A percentile compares a stretch with the other conserved stretches of the same genome.
phyloP scores from a whole-genome alignment of 257 asterid genomes.

The Jacaranda mimosifolia region DNA sequence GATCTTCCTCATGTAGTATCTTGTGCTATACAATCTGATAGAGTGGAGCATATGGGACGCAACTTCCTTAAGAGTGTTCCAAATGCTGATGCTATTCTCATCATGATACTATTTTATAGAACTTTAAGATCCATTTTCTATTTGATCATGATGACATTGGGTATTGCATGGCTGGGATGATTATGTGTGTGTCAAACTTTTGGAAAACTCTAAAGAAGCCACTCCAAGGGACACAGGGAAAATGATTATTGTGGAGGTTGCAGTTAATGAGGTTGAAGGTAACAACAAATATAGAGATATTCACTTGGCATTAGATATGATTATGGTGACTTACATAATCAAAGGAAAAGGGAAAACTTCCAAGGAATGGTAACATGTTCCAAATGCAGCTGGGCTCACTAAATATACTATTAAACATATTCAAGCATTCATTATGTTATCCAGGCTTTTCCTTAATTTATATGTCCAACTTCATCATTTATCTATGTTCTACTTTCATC shows the following conservation, averaged over 20 bases:
- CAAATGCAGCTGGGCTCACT: slow-evolving; percentile 49
- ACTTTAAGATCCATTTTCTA: no score
- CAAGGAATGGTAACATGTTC: slow-evolving; percentile 51
- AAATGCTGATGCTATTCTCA: slow-evolving; percentile 54
- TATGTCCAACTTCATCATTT: no score
- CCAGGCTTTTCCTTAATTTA: slow-evolving; percentile 48
- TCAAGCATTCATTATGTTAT: slow-evolving; percentile 47
- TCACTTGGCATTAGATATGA: slow-evolving; percentile 54
- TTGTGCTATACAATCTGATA: slow-evolving; percentile 31
- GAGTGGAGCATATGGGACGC: slow-evolving; percentile 52
- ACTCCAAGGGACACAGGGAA: slow-evolving; percentile 50
- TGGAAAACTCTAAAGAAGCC: slow-evolving; percentile 54
- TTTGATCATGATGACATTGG: no score
- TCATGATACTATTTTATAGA: slow-evolving; percentile 51
- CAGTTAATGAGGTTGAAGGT: slow-evolving; percentile 37
- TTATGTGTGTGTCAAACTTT: slow-evolving; percentile 56
- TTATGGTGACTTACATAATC: slow-evolving; percentile 58
- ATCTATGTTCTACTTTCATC: no score
- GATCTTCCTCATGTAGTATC: slow-evolving; percentile 59
- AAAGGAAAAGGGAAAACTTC: slow-evolving; percentile 57
- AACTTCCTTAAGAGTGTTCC: slow-evolving; percentile 55
- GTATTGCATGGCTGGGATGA: slow-evolving; percentile 75
- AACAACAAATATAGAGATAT: slow-evolving; percentile 34
- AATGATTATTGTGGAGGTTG: slow-evolving; percentile 58
- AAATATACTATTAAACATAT: slow-evolving; percentile 36